Percentiles rank a stretch among this genome's conserved stretches.
phyloP scores from a whole-genome alignment of 2,329 filamentous ascomycete species.

The Xylaria sp. region DNA sequence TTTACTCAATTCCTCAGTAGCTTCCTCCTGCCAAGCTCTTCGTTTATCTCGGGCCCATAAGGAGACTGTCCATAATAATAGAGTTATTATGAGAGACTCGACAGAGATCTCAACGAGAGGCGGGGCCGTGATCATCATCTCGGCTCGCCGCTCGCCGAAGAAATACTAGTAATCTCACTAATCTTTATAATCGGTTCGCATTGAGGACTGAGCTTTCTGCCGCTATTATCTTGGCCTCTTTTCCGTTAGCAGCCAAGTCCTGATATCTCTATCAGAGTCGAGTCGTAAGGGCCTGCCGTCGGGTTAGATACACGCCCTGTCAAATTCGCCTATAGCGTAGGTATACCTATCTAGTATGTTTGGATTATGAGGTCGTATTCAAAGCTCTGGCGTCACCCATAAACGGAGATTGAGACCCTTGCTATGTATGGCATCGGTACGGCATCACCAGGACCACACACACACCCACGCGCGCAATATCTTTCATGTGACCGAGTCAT shows the following conservation, averaged over 20 bases:
- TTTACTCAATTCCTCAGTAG: neutral
- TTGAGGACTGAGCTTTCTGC: neutral
- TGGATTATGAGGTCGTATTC: neutral
- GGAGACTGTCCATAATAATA: neutral
- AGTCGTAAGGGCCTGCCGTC: neutral
- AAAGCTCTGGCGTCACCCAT: neutral
- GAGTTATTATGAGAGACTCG: neutral
- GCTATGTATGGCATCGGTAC: neutral
- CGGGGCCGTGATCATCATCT: neutral
- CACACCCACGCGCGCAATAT: neutral
- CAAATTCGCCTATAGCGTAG: neutral
- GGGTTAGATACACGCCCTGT: neutral
- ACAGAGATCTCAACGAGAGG: neutral
- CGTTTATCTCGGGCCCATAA: neutral
- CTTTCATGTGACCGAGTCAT: conserved; percentile 22
- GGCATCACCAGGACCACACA: neutral
- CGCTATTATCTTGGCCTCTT: neutral
- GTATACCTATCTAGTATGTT: neutral
- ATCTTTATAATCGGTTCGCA: neutral
- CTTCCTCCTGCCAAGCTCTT: neutral
- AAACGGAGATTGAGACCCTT: neutral
- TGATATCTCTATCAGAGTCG: neutral
- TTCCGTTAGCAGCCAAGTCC: neutral
- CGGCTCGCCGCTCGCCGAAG: neutral
- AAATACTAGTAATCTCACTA: too few species aligned